Percentiles rank a stretch among this genome's conserved stretches.
phyloP scores from a whole-genome alignment of 1,139 yeast genomes.

The Kodamaea alishanica region DNA sequence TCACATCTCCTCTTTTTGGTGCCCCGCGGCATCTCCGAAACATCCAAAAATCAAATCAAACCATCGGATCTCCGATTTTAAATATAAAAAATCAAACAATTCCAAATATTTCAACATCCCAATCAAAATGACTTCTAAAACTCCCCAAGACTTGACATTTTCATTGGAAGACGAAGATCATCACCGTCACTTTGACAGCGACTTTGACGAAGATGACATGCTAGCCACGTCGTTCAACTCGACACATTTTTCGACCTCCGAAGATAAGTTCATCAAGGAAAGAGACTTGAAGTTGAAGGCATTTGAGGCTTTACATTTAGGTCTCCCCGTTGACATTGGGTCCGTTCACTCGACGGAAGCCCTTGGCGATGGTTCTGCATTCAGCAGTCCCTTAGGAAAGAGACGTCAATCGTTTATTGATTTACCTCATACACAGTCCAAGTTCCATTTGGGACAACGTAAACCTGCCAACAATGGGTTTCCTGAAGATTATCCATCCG shows the following conservation, averaged over 20 bases:
- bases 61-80: conserved; percentile 1
- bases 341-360: conserved; percentile 17
- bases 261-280: conserved; percentile 63
- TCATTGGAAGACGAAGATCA: conserved; percentile 12
- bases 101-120: not conserved
- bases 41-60: not conserved
- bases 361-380: conserved; percentile 4
- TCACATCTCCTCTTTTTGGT: too few species aligned
- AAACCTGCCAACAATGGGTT: conserved; percentile 45
- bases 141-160: conserved; percentile 4
- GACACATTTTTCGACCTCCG: conserved; percentile 64
- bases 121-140: not conserved
- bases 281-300: conserved; percentile 71
- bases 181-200: conserved; percentile 14
- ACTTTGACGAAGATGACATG: conserved; percentile 29
- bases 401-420: conserved; percentile 57
- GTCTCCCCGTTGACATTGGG: conserved; percentile 12
- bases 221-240: conserved; percentile 34
- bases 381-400: conserved; percentile 26
- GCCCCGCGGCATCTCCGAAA: not conserved
- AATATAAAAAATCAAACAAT: not conserved
- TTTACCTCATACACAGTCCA: conserved; percentile 25
- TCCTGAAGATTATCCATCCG: conserved; percentile 65
- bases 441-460: conserved; percentile 12
- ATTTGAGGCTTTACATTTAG: conserved; percentile 46